A percentile compares a stretch with the other conserved stretches of the same genome.
Evolutionary conservation across 768 basidiomycete genomes (phyloP).

Genomic region (Phylloporus arenicola): DNA sequence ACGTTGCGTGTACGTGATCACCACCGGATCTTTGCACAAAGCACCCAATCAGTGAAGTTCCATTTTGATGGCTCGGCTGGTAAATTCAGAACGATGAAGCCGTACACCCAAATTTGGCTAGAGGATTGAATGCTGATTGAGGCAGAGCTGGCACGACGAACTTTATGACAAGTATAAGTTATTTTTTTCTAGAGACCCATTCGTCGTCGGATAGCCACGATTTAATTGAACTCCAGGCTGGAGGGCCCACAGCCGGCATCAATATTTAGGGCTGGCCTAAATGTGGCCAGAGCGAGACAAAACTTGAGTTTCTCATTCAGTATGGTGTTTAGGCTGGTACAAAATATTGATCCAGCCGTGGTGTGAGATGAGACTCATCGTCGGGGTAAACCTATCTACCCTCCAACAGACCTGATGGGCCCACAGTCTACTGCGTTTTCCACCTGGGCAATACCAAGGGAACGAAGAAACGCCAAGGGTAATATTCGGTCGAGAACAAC

Average conservation of each 20-base stretch:
- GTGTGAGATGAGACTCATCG: neutral
- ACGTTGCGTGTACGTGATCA: conserved; percentile 12
- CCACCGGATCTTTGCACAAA: neutral
- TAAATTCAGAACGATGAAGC: neutral
- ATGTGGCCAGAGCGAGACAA: no score
- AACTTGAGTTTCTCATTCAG: no score
- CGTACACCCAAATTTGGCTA: conserved; percentile 6
- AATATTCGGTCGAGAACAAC: neutral
- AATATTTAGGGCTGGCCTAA: no score
- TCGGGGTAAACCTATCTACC: neutral
- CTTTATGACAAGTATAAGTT: neutral
- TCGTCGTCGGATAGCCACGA: conserved; percentile 6
- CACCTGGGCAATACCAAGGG: neutral
- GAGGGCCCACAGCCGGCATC: neutral
- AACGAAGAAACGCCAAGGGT: neutral
- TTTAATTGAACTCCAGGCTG: neutral
- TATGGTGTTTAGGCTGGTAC: no score
- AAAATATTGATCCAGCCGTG: no score
- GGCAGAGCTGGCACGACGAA: conserved; percentile 3
- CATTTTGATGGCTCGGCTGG: conserved; percentile 12
- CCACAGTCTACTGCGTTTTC: neutral
- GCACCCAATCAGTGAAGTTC: conserved; percentile 5
- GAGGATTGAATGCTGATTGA: neutral
- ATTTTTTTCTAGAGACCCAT: neutral
- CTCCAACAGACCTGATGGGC: neutral